These are phyloP conservation scores for Cladosporium phlei DNA, from an alignment of 2,329 filamentous ascomycete genomes.

Conservation along the genomic window DNA sequence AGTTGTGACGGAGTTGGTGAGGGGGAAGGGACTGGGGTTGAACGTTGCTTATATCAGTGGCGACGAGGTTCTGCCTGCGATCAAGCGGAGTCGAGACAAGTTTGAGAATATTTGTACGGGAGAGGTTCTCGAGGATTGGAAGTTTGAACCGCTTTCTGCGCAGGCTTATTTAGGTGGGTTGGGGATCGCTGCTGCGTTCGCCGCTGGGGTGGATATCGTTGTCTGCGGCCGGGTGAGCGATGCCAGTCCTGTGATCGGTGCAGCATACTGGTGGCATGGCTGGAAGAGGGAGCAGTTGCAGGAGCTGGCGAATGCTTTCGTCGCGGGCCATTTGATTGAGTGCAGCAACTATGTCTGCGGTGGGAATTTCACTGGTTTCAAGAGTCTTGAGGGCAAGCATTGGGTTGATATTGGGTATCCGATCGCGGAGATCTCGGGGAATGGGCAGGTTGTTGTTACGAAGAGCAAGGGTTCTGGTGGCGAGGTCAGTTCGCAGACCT, in stretches of 20 bases:
- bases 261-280: slow-evolving; percentile 43
- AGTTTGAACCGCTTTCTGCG: slow-evolving; percentile 28
- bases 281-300: slow-evolving; percentile 38
- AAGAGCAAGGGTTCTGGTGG: slow-evolving; percentile 37
- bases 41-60: slow-evolving; percentile 48
- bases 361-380: slow-evolving; percentile 44
- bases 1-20: slow-evolving; percentile 37
- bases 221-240: slow-evolving; percentile 43
- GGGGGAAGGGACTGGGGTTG: slow-evolving; percentile 34
- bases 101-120: slow-evolving; percentile 37
- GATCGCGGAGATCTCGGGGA: slow-evolving; percentile 33
- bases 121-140: slow-evolving; percentile 33
- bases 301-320: slow-evolving; percentile 39
- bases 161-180: slow-evolving; percentile 42
- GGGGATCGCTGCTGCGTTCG: slow-evolving; percentile 40
- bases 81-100: slow-evolving; percentile 33
- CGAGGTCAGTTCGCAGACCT: slow-evolving; percentile 44
- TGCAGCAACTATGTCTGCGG: slow-evolving; percentile 41
- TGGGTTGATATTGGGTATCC: slow-evolving; percentile 42
- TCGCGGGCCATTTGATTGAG: slow-evolving; percentile 43
- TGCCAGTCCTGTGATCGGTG: slow-evolving; percentile 41
- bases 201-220: slow-evolving; percentile 41
- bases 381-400: slow-evolving; percentile 30
- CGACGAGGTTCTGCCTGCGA: slow-evolving; percentile 35
- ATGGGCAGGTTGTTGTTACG: slow-evolving; percentile 35